Evolutionary conservation across 306 rosid genomes (phyloP), one percentile per base, ranked within the genome.

Genomic region (Corylus americana): DNA sequence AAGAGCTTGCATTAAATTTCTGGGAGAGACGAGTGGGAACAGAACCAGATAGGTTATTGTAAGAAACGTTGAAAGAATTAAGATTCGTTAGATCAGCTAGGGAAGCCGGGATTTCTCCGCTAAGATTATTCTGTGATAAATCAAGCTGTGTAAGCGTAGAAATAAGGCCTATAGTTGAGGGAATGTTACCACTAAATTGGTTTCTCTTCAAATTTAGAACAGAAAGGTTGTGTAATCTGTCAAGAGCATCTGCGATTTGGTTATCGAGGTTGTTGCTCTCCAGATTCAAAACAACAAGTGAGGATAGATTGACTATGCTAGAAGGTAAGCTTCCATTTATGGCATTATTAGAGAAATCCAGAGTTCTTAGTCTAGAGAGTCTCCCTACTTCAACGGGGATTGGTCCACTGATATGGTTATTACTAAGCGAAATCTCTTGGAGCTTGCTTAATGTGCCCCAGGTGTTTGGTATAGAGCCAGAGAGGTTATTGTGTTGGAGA

Each of bases 21-120:
- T 82, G 75, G 0, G 91, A 81, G 31, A 94, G 91, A 27, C 42
- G 16, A 18, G 81, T 18, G 11, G 98, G 98, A 55, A 94, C 98
- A 13, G 89, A 81, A 44, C 98, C 98, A 18, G 97, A 89, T 45
- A 94, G 94, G 67, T 89, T 79, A 70, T 94, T 94, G 80, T 90
- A 78, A 11, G 98, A 94, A 70, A 94, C 97, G 74, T 92, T 89
- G 78, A 94, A 89, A 71, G 77, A 83, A 55, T 3, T 73, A 17
- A 94, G 96, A 71, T 76, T 78, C 10, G 62, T 27, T 44, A 94
- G 83, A 79, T 75, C 78, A 55, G 79, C 74, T 22, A 92, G 79
- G 63, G 97, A 83, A 70, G 44, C 75, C 57, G 97, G 98, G 67
- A 94, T 94, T 88, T 83, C 85, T 81, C 89, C 92, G 68, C 85